Conservation (phyloP, 1,139 yeast genomes). For the Magnusiomyces starmeri region DNA sequence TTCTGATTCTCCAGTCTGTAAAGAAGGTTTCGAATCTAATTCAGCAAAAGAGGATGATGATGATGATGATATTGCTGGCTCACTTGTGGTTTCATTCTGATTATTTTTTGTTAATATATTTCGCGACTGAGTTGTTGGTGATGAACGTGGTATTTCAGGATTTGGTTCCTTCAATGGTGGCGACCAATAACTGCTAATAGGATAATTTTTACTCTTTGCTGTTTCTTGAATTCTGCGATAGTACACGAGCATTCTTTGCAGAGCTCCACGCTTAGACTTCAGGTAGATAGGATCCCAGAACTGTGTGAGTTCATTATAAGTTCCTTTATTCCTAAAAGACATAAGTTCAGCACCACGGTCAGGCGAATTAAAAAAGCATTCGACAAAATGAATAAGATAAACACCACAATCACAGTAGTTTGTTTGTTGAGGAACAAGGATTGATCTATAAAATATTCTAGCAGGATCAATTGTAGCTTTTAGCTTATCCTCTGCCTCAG, state of each 20-base stretch:
- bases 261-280: not conserved
- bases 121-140: not conserved
- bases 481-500: slow-evolving; percentile 63
- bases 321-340: slow-evolving; percentile 23
- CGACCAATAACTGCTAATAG: not conserved
- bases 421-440: slow-evolving; percentile 73
- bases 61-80: too few relatives aligned
- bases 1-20: too few relatives aligned
- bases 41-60: too few relatives aligned
- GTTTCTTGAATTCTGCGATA: not conserved
- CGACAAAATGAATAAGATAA: slow-evolving; percentile 75
- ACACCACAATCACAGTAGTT: slow-evolving; percentile 95
- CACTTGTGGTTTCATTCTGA: too few relatives aligned
- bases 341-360: slow-evolving; percentile 46
- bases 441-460: slow-evolving; percentile 40
- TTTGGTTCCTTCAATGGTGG: not conserved
- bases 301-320: not conserved
- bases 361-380: slow-evolving; percentile 52
- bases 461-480: slow-evolving; percentile 42
- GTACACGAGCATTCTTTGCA: not conserved
- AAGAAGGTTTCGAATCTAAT: too few relatives aligned
- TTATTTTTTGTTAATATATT: not conserved
- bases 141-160: not conserved
- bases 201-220: not conserved
- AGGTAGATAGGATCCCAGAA: not conserved